Evolutionary conservation across 2,329 filamentous ascomycete species (phyloP).

Genomic region (Aspergillus novofumigatus): DNA sequence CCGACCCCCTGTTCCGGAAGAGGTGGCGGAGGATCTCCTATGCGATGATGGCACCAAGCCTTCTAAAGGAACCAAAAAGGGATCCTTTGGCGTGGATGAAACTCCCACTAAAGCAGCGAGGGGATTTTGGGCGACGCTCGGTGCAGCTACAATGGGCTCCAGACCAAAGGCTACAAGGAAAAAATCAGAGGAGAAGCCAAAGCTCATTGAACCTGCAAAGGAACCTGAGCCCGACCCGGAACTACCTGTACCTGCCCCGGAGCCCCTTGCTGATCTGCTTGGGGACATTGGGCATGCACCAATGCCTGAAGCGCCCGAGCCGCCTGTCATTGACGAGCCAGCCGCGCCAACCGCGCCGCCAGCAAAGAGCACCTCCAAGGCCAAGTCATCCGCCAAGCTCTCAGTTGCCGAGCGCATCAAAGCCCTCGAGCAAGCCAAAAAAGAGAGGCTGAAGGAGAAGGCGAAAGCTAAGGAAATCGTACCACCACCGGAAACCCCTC

Average conservation of each 20-base stretch:
- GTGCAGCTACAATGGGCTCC: constrained; percentile 34
- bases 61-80: constrained; percentile 35
- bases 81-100: constrained; percentile 30
- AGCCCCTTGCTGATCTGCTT: constrained; percentile 22
- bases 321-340: constrained; percentile 37
- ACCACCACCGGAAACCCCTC: constrained; percentile 6
- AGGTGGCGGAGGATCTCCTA: constrained; percentile 31
- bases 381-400: constrained; percentile 39
- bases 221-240: constrained; percentile 16
- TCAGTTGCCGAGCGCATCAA: constrained; percentile 54
- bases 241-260: constrained; percentile 13
- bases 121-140: constrained; percentile 44
- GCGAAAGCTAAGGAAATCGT: constrained; percentile 19
- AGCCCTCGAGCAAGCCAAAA: constrained; percentile 39
- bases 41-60: constrained; percentile 39
- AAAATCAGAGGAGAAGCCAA: constrained; percentile 44
- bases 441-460: constrained; percentile 32
- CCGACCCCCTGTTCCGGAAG: constrained; percentile 28
- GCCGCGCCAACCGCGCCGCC: constrained; percentile 36
- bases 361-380: constrained; percentile 39
- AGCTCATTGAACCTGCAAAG: constrained; percentile 34
- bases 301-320: constrained; percentile 25
- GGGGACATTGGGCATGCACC: constrained; percentile 35
- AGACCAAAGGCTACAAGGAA: constrained; percentile 42
- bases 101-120: constrained; percentile 33